phyloP scores from a whole-genome alignment of 352 stramenopile species.

The Phytophthora capsici region DNA sequence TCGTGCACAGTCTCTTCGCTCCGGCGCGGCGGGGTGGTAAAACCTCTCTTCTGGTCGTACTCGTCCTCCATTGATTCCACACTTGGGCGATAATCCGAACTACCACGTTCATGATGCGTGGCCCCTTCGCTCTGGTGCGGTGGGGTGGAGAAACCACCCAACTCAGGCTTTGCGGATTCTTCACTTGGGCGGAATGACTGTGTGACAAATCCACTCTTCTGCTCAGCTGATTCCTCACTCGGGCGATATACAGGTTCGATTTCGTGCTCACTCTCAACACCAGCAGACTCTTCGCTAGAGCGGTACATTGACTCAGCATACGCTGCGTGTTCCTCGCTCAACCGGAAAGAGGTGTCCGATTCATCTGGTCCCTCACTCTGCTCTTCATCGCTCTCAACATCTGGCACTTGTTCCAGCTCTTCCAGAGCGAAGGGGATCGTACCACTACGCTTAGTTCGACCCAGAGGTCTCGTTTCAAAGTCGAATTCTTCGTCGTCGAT shows the following conservation, averaged over 20 bases:
- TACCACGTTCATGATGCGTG: background rate
- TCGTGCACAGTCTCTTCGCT: background rate
- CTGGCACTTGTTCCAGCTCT: constrained; percentile 31
- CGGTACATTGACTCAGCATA: constrained; percentile 6
- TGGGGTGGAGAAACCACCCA: background rate
- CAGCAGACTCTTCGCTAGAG: constrained; percentile 29
- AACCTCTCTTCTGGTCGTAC: background rate
- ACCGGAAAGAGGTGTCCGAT: constrained; percentile 25
- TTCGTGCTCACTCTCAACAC: background rate
- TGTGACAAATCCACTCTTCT: constrained; percentile 7
- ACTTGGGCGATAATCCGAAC: background rate
- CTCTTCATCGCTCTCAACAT: constrained; percentile 27
- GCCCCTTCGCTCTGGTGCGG: background rate
- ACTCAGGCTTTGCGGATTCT: background rate
- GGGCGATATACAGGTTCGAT: constrained; percentile 1
- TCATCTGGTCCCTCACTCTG: constrained; percentile 25
- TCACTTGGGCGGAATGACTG: constrained; percentile 10
- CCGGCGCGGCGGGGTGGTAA: background rate
- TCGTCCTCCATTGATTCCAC: background rate
- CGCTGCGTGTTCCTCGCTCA: constrained; percentile 38
- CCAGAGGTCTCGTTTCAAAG: constrained; percentile 38
- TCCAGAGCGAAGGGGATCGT: constrained; percentile 55
- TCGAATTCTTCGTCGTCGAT: constrained; percentile 52
- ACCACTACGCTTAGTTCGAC: constrained; percentile 56
- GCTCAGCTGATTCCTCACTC: constrained; percentile 11